Percentiles rank a stretch among this genome's conserved stretches.
These are phyloP conservation scores for Penicillium turbatum DNA, from an alignment of 495 filamentous ascomycete genomes.

Conservation along the genomic window DNA sequence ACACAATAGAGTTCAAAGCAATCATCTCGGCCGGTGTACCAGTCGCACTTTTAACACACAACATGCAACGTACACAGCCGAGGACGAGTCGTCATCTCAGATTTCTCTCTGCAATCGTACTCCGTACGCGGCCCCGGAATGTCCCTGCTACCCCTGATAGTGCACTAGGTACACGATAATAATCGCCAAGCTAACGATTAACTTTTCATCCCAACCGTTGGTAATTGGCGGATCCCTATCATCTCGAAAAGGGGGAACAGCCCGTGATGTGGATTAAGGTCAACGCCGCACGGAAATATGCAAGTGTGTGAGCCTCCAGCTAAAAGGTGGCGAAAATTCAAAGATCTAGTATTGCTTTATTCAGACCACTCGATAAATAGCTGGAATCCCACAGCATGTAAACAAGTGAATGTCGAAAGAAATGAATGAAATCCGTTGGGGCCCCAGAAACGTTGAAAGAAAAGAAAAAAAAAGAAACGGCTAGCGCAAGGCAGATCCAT, in stretches of 20 bases:
- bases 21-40: too few relatives aligned
- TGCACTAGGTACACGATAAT: background rate
- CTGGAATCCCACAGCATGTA: background rate
- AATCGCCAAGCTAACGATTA: slow-evolving; percentile 1
- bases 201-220: slow-evolving; percentile 3
- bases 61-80: too few relatives aligned
- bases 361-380: too few relatives aligned
- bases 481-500: slow-evolving; percentile 7
- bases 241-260: slow-evolving; percentile 1
- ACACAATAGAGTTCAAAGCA: too few relatives aligned
- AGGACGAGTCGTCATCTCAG: too few relatives aligned
- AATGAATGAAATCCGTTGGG: background rate
- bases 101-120: too few relatives aligned
- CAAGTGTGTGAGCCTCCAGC: background rate
- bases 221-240: background rate
- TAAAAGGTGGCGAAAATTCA: too few relatives aligned
- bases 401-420: background rate
- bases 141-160: background rate
- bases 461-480: background rate
- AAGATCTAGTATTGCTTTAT: too few relatives aligned
- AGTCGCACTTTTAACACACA: too few relatives aligned
- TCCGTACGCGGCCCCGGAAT: background rate
- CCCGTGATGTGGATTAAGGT: background rate
- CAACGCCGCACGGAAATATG: background rate
- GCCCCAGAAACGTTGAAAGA: slow-evolving; percentile 7